Evolutionary conservation across 75 land plant genomes (phyloP), one percentile per base, ranked within the genome.

Genomic region (Pseudotsuga menziesii): DNA sequence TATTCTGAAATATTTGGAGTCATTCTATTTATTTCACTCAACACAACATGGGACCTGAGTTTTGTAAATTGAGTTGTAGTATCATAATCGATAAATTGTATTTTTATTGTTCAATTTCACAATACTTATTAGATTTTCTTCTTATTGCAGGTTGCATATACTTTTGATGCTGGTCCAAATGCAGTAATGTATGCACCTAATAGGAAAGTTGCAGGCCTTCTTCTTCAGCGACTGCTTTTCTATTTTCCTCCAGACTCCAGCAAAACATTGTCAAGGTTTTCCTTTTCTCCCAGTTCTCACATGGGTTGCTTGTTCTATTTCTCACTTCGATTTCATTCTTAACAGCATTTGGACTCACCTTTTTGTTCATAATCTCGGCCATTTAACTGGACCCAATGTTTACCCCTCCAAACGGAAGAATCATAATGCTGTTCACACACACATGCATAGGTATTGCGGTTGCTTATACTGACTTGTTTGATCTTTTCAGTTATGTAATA

Each of bases 151-250:
- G 98, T 90, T 63, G 98, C 98, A 55, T 96, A 96, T 72, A 96
- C 98, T 23, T 96, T 91, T 84, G 98, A 96, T 91, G 98, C 98
- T 3, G 98, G 98, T 70, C 98, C 98, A 58, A 96, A 96, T 79
- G 94, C 98, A 12, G 98, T 96, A 66, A 55, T 96, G 59, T 90
- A 93, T 83, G 91, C 93, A 57, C 92, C 83, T 25, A 79, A 91
- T 62, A 81, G 90, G 79, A 87, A 88, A 44, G 83, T 75, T 69
- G 98, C 94, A 78, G 55, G 78, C 2, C 76, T 20, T 57, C 82
- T 96, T 58, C 89, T 96, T 23, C 89, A 88, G 66, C 90, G 98
- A 72, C 79, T 96, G 64, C 90, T 96, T 44, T 94, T 74, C 76
- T 81, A 87, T 76, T 96, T 96, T 64, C 99, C 99, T 70, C 99